Evolutionary conservation across 2,329 filamentous ascomycete species (phyloP), one percentile per base, ranked within the genome.

Genomic region (Cytospora piceicola): DNA sequence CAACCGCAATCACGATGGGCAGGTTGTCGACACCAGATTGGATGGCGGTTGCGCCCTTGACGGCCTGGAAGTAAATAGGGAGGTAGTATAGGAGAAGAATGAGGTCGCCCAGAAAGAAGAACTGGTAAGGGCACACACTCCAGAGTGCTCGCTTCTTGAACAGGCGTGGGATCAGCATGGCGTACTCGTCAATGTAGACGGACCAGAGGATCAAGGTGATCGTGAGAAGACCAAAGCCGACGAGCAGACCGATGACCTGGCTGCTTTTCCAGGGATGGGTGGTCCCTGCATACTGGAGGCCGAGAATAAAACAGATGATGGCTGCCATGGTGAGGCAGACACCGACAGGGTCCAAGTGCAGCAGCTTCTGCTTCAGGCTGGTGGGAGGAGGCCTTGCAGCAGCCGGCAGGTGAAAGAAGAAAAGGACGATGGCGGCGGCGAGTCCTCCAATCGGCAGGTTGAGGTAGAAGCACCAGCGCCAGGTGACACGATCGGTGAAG

Each of bases 151-250:
- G 77, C 36, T 77, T 75, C 15, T 71, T 73, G 9, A 85, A 59
- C 36, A 86, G 74, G 0, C 78, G 78, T 1, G 79, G 75, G 0
- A 81, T 78, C 2, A 87, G 75, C 77, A 86, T 84, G 46, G 83
- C 83, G 2, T 77, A 73, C 24, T 82, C 80, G 6, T 81, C 83
- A 63, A 74, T 71, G 24, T 66, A 76, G 30, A 65, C 74, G 67
- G 79, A 74, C 57, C 75, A 72, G 27, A 69, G 64, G 4, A 64
- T 68, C 67, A 80, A 78, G 20, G 70, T 39, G 9, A 32, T 9
- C 5, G 30, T 32, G 30, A 32, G 30, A 32, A n/a, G n/a, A n/a
- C n/a, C 67, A 12, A 67, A 69, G 1, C 73, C 73, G 49, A 78
- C 71, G 4, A 80, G 69, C 17, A 74, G 71, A 4, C 76, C 77